A percentile compares a stretch with the other conserved stretches of the same genome.
These are phyloP conservation scores for Tuber magnatum DNA, from an alignment of 495 filamentous ascomycete genomes.

Conservation along the genomic window DNA sequence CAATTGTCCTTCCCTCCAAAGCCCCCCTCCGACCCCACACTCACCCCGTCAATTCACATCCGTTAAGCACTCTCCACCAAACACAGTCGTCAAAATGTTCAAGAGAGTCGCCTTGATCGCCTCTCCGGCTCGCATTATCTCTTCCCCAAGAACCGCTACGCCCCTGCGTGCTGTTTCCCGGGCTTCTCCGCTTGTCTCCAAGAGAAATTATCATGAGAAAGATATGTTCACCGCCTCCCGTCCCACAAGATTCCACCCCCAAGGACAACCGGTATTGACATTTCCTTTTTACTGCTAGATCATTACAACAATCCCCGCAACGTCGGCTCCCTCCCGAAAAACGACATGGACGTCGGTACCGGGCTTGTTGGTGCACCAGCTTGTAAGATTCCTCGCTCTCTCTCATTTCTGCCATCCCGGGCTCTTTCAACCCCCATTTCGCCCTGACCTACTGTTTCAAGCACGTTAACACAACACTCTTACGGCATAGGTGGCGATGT, in stretches of 20 bases:
- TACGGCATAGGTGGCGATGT: conserved; percentile 66
- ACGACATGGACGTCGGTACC: conserved; percentile 82
- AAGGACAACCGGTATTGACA: conserved; percentile 25
- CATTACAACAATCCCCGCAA: conserved; percentile 92
- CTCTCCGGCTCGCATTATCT: conserved; percentile 23
- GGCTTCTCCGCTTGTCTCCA: conserved; percentile 14
- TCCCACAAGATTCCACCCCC: background rate
- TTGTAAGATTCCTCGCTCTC: conserved; percentile 32
- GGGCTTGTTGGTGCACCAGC: conserved; percentile 94
- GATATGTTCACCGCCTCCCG: conserved; percentile 26
- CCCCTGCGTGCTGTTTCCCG: conserved; percentile 12
- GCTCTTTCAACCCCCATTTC: conserved; percentile 2
- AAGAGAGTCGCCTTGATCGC: conserved; percentile 20
- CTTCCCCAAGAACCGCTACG: conserved; percentile 5
- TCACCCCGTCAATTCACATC: conserved; percentile 7
- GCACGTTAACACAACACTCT: background rate
- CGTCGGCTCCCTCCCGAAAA: conserved; percentile 85
- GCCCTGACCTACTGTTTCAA: background rate
- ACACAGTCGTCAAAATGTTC: conserved; percentile 19
- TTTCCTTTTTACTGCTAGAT: conserved; percentile 56
- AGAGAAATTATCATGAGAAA: conserved; percentile 37
- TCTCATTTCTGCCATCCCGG: background rate
- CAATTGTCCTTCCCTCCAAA: conserved; percentile 23
- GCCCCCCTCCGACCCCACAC: conserved; percentile 1
- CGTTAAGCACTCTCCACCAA: conserved; percentile 2